Evolutionary conservation across 495 filamentous ascomycete species (phyloP).

Genomic region (Trichoderma reesei): DNA sequence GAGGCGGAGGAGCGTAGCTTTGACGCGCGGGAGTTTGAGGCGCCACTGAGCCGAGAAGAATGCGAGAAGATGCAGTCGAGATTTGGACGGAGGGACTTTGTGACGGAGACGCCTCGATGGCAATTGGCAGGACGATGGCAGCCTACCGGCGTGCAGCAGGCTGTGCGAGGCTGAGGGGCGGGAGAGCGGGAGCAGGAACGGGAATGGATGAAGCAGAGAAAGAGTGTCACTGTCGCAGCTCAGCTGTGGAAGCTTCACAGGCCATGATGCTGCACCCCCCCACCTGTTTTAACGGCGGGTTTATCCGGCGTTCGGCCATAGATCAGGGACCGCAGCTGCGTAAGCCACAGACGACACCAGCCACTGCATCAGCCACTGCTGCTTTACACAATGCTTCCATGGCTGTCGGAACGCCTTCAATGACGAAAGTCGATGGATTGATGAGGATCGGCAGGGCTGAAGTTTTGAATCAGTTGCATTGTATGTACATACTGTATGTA

Average conservation of each 20-base stretch:
- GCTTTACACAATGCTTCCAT: no score
- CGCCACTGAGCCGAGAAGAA: background rate
- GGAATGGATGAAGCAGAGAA: background rate
- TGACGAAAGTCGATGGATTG: no score
- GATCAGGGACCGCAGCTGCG: constrained; percentile 1
- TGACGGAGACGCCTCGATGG: background rate
- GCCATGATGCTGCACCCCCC: constrained; percentile 1
- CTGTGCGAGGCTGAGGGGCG: constrained; percentile 1
- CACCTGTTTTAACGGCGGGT: background rate
- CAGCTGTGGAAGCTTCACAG: background rate
- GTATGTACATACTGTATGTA: no score
- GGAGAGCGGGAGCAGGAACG: no score
- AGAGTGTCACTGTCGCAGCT: constrained; percentile 3
- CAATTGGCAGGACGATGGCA: background rate
- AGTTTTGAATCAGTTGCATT: no score
- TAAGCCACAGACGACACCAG: background rate
- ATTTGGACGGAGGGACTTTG: background rate
- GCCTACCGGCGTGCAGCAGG: background rate
- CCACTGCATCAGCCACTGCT: constrained; percentile 2
- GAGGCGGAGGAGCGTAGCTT: background rate
- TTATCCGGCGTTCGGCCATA: constrained; percentile 8
- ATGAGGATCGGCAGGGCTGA: no score
- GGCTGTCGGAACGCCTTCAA: no score
- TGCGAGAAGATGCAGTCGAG: background rate
- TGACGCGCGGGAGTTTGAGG: background rate